These are phyloP conservation scores for Trichoderma simmonsii DNA, from an alignment of 2,329 filamentous ascomycete genomes.

Conservation along the genomic window DNA sequence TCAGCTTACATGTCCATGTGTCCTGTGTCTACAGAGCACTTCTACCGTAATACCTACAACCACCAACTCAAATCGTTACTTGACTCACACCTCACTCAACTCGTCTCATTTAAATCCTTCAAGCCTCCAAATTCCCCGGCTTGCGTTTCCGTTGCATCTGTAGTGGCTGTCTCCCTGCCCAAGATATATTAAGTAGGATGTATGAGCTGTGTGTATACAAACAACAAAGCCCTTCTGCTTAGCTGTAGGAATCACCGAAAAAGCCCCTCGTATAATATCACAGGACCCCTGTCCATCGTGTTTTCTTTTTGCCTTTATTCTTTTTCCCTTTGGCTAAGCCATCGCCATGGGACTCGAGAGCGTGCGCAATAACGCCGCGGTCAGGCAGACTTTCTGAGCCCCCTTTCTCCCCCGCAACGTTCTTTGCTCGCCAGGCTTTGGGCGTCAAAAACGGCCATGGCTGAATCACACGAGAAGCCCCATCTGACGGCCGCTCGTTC, in stretches of 20 bases:
- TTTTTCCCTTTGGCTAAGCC: not conserved
- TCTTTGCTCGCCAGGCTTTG: not conserved
- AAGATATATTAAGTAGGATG: not conserved
- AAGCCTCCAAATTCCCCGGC: not conserved
- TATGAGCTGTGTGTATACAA: not conserved
- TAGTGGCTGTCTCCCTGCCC: conserved; percentile 8
- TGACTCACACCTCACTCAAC: not conserved
- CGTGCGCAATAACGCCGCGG: not conserved
- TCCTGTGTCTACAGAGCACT: not conserved
- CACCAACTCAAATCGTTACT: not conserved
- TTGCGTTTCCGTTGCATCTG: conserved; percentile 1
- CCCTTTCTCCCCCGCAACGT: not conserved
- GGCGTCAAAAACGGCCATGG: conserved; percentile 1
- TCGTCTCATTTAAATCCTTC: not conserved
- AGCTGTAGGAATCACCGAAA: conserved; percentile 13
- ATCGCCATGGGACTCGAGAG: not conserved
- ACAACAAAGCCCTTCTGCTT: not conserved
- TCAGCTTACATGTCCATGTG: not conserved
- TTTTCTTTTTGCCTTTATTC: not conserved
- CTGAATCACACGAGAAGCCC: conserved; percentile 8
- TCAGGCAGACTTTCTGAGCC: not conserved
- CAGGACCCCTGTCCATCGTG: not conserved
- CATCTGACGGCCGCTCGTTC: conserved; percentile 18
- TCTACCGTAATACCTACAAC: not conserved
- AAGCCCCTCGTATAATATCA: not conserved